Evolutionary conservation across 179 eudicot genomes (phyloP).

Genomic region (Vitellaria paradoxa): DNA sequence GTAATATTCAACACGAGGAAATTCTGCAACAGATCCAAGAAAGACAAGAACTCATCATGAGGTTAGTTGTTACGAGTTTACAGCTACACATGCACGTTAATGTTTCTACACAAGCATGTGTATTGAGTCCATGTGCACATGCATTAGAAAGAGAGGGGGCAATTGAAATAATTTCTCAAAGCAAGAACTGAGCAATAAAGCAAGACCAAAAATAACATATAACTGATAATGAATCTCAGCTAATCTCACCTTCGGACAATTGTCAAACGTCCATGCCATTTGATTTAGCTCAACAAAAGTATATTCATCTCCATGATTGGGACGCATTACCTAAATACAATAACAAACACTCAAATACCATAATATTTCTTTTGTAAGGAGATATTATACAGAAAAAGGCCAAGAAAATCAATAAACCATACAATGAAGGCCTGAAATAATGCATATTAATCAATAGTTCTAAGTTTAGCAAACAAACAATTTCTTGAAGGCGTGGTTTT

Average conservation of each 20-base stretch:
- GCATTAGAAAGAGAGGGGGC: background rate
- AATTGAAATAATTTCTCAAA: no score
- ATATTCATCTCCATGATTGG: conserved; percentile 73
- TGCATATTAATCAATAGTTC: background rate
- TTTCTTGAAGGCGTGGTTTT: background rate
- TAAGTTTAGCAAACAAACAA: background rate
- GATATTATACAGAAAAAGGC: background rate
- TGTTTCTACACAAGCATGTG: background rate
- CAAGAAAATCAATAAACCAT: background rate
- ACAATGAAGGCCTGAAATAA: background rate
- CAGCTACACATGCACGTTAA: background rate
- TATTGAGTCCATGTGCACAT: background rate
- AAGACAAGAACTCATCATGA: conserved; percentile 3
- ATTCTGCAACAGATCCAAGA: conserved; percentile 2
- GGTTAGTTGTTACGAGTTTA: background rate
- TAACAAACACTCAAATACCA: conserved; percentile 4
- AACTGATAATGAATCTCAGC: background rate
- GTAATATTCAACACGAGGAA: background rate
- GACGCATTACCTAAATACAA: conserved; percentile 65
- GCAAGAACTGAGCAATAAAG: no score
- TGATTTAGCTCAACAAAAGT: conserved; percentile 62
- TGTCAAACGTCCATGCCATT: conserved; percentile 57
- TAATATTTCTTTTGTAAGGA: background rate
- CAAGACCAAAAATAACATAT: background rate
- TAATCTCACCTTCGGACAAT: conserved; percentile 56